These are phyloP conservation scores for Blastobotrys apis DNA, from an alignment of 1,139 yeast genomes.

Conservation along the genomic window DNA sequence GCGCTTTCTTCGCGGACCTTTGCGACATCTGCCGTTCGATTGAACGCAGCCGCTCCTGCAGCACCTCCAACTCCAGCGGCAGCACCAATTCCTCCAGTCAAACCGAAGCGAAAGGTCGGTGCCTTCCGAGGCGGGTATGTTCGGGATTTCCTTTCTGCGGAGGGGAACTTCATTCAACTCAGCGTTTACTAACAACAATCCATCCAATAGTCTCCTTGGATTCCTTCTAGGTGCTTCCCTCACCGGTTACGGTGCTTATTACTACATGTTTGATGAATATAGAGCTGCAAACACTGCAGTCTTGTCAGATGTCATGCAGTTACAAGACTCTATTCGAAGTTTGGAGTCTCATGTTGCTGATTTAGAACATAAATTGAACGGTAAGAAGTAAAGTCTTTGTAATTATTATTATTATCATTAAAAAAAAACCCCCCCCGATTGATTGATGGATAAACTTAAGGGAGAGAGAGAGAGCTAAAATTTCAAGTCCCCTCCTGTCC, in stretches of 20 bases:
- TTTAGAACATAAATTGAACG: slow-evolving; percentile 29
- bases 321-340: slow-evolving; percentile 61
- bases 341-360: slow-evolving; percentile 50
- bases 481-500: slow-evolving; percentile 51
- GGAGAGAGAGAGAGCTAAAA: too few relatives aligned
- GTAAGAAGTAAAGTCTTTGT: slow-evolving; percentile 5
- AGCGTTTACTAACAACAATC: neutral
- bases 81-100: too few relatives aligned
- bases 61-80: slow-evolving; percentile 10
- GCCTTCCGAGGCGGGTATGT: slow-evolving; percentile 35
- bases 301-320: slow-evolving; percentile 66
- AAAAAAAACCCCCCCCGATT: neutral
- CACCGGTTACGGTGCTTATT: slow-evolving; percentile 74
- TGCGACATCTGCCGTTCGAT: too few relatives aligned
- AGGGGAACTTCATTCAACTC: neutral
- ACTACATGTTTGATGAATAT: slow-evolving; percentile 74
- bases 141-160: too few relatives aligned
- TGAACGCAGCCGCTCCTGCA: too few relatives aligned
- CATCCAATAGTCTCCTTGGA: slow-evolving; percentile 43
- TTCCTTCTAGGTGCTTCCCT: slow-evolving; percentile 70
- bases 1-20: too few relatives aligned
- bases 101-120: slow-evolving; percentile 27
- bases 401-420: neutral
- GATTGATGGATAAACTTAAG: neutral
- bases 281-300: slow-evolving; percentile 67